These are phyloP conservation scores for Pugionium dolabratum DNA, from an alignment of 345 rosid species.

Conservation along the genomic window DNA sequence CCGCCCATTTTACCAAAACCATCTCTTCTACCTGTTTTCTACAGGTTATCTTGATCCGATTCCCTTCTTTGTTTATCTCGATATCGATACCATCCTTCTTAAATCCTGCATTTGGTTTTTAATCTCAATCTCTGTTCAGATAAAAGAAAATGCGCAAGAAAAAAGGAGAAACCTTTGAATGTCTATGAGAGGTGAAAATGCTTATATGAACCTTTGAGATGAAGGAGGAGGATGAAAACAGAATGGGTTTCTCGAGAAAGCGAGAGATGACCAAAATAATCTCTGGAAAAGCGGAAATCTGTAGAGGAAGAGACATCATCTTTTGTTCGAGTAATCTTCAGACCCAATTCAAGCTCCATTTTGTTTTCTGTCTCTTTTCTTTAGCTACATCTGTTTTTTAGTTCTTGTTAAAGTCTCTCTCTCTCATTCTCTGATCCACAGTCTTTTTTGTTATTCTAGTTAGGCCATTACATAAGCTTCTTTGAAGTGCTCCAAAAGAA, in stretches of 20 bases:
- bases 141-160: neutral
- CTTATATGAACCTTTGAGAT: conserved; percentile 62
- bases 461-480: conserved; percentile 15
- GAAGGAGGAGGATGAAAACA: conserved; percentile 58
- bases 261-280: conserved; percentile 52
- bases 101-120: conserved; percentile 50
- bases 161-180: neutral
- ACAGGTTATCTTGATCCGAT: conserved; percentile 54
- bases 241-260: conserved; percentile 64
- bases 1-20: conserved; percentile 62
- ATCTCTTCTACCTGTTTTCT: conserved; percentile 69
- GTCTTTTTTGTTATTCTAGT: neutral
- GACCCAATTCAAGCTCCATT: conserved; percentile 84
- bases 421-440: neutral
- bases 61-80: conserved; percentile 68
- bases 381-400: neutral
- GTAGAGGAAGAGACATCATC: conserved; percentile 57
- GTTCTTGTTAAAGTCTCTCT: neutral
- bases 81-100: conserved; percentile 60
- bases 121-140: neutral
- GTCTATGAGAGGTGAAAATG: neutral
- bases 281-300: conserved; percentile 52
- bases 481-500: conserved; percentile 17
- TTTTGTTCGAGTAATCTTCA: conserved; percentile 72
- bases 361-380: neutral